A percentile compares a stretch with the other conserved stretches of the same genome.
Evolutionary conservation across 192 early-diverging fungal genomes (phyloP).

Genomic region (Coemansia sp.): DNA sequence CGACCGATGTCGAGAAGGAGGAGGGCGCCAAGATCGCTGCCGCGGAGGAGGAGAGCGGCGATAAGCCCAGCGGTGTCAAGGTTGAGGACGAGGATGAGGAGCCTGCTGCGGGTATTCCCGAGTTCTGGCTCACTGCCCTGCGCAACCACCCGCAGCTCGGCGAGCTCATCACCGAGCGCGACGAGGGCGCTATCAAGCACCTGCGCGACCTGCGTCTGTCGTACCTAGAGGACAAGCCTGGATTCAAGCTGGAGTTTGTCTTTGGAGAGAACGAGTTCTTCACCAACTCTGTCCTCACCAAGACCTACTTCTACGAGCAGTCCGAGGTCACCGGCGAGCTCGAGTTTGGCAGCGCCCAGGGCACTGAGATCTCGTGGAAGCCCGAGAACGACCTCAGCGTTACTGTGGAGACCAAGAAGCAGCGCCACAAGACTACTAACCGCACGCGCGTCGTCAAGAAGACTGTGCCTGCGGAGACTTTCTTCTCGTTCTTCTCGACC

Average conservation of each 20-base stretch:
- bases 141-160: slow-evolving; percentile 77
- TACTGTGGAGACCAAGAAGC: slow-evolving; percentile 95
- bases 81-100: slow-evolving; percentile 49
- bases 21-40: slow-evolving; percentile 63
- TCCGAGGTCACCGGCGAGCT: slow-evolving; percentile 77
- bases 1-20: slow-evolving; percentile 81
- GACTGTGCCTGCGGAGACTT: slow-evolving; percentile 92
- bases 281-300: slow-evolving; percentile 79
- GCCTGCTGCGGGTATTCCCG: slow-evolving; percentile 73
- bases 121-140: slow-evolving; percentile 95
- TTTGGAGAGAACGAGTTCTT: slow-evolving; percentile 91
- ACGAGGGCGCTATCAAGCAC: slow-evolving; percentile 85
- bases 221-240: slow-evolving; percentile 84
- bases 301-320: slow-evolving; percentile 93
- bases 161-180: slow-evolving; percentile 87
- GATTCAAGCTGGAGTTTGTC: slow-evolving; percentile 92
- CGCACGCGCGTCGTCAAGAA: slow-evolving; percentile 97
- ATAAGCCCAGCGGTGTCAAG: slow-evolving; percentile 36
- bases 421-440: slow-evolving; percentile 98
- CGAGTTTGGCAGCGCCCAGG: slow-evolving; percentile 90
- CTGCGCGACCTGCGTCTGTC: slow-evolving; percentile 83
- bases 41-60: slow-evolving; percentile 58
- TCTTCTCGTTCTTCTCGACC: slow-evolving; percentile 94
- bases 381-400: slow-evolving; percentile 93
- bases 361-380: slow-evolving; percentile 93